Evolutionary conservation across 2,329 filamentous ascomycete genomes (phyloP).

Genomic region (Colletotrichum sp.): DNA sequence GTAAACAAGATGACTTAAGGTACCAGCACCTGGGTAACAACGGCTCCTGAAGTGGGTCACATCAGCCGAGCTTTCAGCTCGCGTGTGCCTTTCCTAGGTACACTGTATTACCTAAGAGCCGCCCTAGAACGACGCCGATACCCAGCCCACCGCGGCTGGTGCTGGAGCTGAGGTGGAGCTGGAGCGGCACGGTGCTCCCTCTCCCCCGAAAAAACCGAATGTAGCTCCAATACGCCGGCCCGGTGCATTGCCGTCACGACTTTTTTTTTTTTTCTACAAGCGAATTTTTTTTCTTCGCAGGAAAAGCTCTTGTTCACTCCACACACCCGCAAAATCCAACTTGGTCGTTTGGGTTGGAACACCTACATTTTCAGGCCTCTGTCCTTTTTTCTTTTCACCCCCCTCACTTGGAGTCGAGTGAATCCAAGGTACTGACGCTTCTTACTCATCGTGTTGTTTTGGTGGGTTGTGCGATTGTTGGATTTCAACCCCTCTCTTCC

Average conservation of each 20-base stretch:
- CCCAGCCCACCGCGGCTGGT: background rate
- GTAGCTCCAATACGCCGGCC: conserved; percentile 13
- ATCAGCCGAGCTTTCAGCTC: background rate
- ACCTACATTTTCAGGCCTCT: background rate
- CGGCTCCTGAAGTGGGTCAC: background rate
- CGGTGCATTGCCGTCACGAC: conserved; percentile 21
- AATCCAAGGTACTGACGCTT: background rate
- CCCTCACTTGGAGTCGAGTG: background rate
- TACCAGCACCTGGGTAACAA: background rate
- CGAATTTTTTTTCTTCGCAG: conserved; percentile 8
- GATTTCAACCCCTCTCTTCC: background rate
- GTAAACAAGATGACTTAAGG: background rate
- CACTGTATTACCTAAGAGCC: background rate
- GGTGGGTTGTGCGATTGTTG: conserved; percentile 17
- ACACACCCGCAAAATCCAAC: background rate
- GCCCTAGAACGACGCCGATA: background rate
- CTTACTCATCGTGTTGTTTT: conserved; percentile 2
- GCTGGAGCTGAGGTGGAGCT: background rate
- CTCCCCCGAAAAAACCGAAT: conserved; percentile 3
- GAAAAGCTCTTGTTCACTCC: background rate
- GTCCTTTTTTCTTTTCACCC: background rate
- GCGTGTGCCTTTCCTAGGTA: background rate
- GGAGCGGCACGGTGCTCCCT: background rate
- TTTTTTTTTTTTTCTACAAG: conserved; percentile 4
- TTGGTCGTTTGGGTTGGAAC: background rate